phyloP scores from a whole-genome alignment of 371 early-diverging fungal genomes.

The Rhizomucor pusillus region DNA sequence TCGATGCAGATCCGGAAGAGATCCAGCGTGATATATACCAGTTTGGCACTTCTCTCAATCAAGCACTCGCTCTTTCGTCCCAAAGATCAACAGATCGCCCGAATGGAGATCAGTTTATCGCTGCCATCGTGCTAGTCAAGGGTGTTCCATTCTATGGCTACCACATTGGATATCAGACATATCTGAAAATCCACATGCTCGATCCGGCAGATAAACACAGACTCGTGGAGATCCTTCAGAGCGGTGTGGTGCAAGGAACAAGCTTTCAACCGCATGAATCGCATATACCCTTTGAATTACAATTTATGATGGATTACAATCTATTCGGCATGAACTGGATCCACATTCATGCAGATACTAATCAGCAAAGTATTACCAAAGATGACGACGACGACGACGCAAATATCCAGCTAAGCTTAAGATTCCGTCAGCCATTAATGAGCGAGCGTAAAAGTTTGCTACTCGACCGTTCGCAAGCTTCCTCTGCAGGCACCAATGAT shows the following conservation, averaged over 20 bases:
- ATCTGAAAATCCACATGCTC: conserved; percentile 73
- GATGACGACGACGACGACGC: conserved; percentile 6
- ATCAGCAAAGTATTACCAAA: neutral
- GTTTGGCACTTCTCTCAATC: conserved; percentile 71
- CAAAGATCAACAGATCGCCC: conserved; percentile 12
- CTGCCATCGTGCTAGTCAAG: conserved; percentile 67
- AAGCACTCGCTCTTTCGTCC: conserved; percentile 60
- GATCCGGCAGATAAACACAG: conserved; percentile 61
- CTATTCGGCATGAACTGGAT: conserved; percentile 91
- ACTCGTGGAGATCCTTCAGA: conserved; percentile 60
- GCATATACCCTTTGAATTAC: conserved; percentile 84
- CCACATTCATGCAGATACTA: conserved; percentile 3
- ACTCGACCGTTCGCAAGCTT: neutral
- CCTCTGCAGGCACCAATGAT: neutral
- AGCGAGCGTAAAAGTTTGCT: conserved; percentile 15
- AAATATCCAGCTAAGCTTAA: conserved; percentile 8
- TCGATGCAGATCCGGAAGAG: conserved; percentile 17
- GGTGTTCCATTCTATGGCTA: conserved; percentile 90
- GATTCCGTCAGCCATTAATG: conserved; percentile 42
- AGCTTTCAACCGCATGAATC: conserved; percentile 79
- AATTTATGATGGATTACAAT: conserved; percentile 91
- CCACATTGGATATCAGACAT: conserved; percentile 61
- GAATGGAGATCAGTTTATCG: conserved; percentile 52
- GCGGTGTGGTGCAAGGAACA: conserved; percentile 69
- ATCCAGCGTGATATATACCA: conserved; percentile 52